These are phyloP conservation scores for Protoeuglena noctilucae DNA, from an alignment of 139 green algal species.

Conservation along the genomic window DNA sequence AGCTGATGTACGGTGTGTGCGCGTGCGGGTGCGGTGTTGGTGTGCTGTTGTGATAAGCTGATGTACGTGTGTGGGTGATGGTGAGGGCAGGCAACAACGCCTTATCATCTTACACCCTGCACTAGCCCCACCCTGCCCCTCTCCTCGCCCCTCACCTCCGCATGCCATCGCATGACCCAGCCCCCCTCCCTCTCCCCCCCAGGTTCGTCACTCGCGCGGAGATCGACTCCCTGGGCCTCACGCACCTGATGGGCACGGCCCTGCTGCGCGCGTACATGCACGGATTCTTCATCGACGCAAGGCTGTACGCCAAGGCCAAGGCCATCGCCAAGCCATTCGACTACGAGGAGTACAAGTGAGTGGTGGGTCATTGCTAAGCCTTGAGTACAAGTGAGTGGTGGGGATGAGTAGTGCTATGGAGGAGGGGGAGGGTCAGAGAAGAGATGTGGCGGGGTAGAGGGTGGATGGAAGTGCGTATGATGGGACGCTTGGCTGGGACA, in stretches of 20 bases:
- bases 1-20: no score
- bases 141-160: neutral
- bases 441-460: no score
- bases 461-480: no score
- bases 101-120: neutral
- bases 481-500: no score
- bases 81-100: neutral
- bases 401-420: no score
- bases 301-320: slow-evolving; percentile 69
- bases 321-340: slow-evolving; percentile 8
- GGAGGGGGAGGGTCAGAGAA: no score
- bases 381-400: no score
- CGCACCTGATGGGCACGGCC: slow-evolving; percentile 74
- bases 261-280: slow-evolving; percentile 97
- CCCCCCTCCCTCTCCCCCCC: slow-evolving; percentile 2
- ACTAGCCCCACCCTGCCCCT: neutral
- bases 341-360: slow-evolving; percentile 10
- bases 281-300: slow-evolving; percentile 91
- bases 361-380: no score
- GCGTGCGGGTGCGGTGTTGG: no score
- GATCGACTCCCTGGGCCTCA: slow-evolving; percentile 59
- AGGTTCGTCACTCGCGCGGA: slow-evolving; percentile 73
- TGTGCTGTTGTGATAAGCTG: no score
- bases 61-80: neutral
- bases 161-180: slow-evolving; percentile 1